These are phyloP conservation scores for Microsporum audouinii DNA, from an alignment of 2,329 filamentous ascomycete genomes.

Conservation along the genomic window DNA sequence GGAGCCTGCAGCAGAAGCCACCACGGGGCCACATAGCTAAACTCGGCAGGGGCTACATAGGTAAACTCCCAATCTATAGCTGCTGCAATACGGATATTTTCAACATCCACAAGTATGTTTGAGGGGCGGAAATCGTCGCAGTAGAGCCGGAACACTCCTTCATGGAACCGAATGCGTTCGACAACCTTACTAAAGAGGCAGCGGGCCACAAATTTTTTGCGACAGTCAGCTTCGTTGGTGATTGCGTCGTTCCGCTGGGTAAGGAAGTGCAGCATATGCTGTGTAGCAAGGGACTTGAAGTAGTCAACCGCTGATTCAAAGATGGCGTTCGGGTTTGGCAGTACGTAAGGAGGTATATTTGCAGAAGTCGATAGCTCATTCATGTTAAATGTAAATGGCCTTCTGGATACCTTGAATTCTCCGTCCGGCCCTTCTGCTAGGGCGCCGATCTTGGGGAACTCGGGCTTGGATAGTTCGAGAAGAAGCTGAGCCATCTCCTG, in stretches of 20 bases:
- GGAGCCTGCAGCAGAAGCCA: slow-evolving; percentile 17
- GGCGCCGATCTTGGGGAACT: slow-evolving; percentile 15
- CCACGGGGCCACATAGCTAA: slow-evolving; percentile 17
- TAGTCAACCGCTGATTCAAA: slow-evolving; percentile 11
- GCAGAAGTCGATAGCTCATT: slow-evolving; percentile 9
- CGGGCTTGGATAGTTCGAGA: slow-evolving; percentile 13
- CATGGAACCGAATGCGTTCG: slow-evolving; percentile 16
- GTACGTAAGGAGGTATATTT: slow-evolving; percentile 5
- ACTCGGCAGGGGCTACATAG: slow-evolving; percentile 17
- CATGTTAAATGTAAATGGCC: slow-evolving; percentile 12
- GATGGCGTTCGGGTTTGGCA: slow-evolving; percentile 2
- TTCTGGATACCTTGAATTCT: slow-evolving; percentile 8
- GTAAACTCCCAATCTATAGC: slow-evolving; percentile 24
- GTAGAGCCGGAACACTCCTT: slow-evolving; percentile 18
- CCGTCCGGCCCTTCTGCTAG: slow-evolving; percentile 7
- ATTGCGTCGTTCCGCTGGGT: slow-evolving; percentile 35
- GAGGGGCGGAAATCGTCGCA: slow-evolving; percentile 21
- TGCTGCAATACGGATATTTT: slow-evolving; percentile 14
- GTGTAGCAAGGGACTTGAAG: slow-evolving; percentile 10
- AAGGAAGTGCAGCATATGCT: slow-evolving; percentile 21
- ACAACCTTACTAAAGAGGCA: slow-evolving; percentile 32
- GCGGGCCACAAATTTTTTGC: slow-evolving; percentile 35
- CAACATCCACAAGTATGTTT: slow-evolving; percentile 19
- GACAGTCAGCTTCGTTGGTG: slow-evolving; percentile 29
- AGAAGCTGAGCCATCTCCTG: slow-evolving; percentile 13